Base-by-base conservation (phyloP, 129 eudicot species). In the Escallonia rubra region DNA sequence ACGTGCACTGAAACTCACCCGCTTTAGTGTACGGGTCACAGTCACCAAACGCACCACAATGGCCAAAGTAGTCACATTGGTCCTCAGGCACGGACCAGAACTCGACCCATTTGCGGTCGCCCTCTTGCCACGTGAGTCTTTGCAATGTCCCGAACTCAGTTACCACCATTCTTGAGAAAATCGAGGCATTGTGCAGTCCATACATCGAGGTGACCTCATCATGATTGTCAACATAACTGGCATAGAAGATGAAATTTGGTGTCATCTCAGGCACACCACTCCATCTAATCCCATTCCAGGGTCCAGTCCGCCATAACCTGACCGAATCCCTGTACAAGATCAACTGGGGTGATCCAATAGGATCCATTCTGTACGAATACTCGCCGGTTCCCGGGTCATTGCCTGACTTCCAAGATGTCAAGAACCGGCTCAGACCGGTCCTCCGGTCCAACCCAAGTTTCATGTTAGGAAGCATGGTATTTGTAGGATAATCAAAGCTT, bases 241-340 rank as follows among this genome's bases (percentile, higher is more conserved):
- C 62, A 39, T 61, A 70, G 42, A 73, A 72, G 6, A 73, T 54
- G 46, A 10, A 73, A 9, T 47, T 60, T 0, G 15, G 45, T 5
- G 72, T 62, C 76, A 72, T 78, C 8, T 54, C 73, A 0, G 79
- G 34, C 44, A 78, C 59, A 59, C 84, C 81, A 7, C 76, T 74
- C 79, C 80, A 75, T 4, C 76, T 74, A 4, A 34, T 48, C 34
- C 84, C 84, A 2, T 63, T 82, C 84, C 87, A 78, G n/a, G 84
- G 63, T 0, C 87, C 83, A 4, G 69, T 54, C 39, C 81, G 71
- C 83, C 87, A 78, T 6, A 81, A 3, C 14, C 4, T 46, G 34
- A 51, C 57, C 53, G 4, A 43, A 45, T 75, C 83, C 67, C 69
- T 59, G 68, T 57, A 66, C 67, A 78, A 6, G 13, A 82, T 67